Percentiles rank a stretch among this genome's conserved stretches.
These are phyloP conservation scores for Thozetella sp. DNA, from an alignment of 495 filamentous ascomycete genomes.

Conservation along the genomic window DNA sequence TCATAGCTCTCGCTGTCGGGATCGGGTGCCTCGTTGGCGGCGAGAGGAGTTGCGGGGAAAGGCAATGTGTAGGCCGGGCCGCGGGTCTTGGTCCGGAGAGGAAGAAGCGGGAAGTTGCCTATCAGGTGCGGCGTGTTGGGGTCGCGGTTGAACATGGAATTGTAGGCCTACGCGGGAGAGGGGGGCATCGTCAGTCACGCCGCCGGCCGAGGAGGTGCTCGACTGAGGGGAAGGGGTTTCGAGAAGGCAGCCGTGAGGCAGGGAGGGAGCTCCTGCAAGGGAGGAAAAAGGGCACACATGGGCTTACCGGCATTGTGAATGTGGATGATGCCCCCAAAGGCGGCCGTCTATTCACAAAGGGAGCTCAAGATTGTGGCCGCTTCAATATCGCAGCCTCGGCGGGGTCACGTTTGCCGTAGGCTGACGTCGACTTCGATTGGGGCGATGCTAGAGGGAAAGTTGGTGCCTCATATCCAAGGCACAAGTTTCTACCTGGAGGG, in stretches of 20 bases:
- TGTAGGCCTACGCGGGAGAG: conserved; percentile 70
- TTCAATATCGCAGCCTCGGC: background rate
- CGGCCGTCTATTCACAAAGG: background rate
- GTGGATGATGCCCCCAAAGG: background rate
- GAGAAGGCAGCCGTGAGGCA: background rate
- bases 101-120: conserved; percentile 94
- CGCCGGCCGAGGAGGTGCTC: background rate
- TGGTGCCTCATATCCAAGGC: background rate
- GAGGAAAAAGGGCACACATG: background rate
- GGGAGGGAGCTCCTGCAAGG: too few species aligned
- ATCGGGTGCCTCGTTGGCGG: conserved; percentile 72
- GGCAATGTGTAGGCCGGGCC: conserved; percentile 87
- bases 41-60: conserved; percentile 59
- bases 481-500: background rate
- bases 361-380: background rate
- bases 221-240: background rate
- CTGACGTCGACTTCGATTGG: conserved; percentile 1
- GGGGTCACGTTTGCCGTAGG: background rate
- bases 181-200: background rate
- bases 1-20: conserved; percentile 89
- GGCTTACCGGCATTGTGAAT: conserved; percentile 14
- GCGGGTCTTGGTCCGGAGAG: conserved; percentile 88
- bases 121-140: conserved; percentile 43
- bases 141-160: conserved; percentile 90
- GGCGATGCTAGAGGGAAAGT: background rate